These are phyloP conservation scores for Geotrichum bryndzae DNA, from an alignment of 1,139 yeast genomes.

Conservation along the genomic window DNA sequence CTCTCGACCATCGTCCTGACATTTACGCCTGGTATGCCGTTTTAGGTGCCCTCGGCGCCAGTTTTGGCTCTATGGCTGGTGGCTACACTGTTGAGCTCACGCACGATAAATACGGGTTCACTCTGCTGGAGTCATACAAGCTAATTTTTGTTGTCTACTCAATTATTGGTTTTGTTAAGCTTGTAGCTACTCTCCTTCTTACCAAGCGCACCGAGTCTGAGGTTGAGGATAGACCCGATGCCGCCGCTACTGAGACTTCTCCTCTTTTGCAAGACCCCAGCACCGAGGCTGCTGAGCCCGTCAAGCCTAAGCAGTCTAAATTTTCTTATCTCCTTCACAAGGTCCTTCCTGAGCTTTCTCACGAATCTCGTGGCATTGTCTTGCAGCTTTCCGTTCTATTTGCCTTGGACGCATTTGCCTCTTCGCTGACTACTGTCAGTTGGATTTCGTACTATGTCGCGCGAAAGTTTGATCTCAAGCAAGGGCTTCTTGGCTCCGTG, in stretches of 20 bases:
- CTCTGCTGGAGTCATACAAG: slow-evolving; percentile 46
- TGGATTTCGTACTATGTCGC: slow-evolving; percentile 79
- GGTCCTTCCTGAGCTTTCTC: slow-evolving; percentile 17
- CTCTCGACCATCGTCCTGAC: slow-evolving; percentile 60
- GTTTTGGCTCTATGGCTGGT: slow-evolving; percentile 62
- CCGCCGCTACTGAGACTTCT: slow-evolving; percentile 5
- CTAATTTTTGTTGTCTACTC: slow-evolving; percentile 55
- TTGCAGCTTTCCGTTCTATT: slow-evolving; percentile 49
- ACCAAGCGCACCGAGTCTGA: slow-evolving; percentile 58
- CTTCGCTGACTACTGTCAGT: slow-evolving; percentile 80
- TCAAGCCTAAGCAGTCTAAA: background rate
- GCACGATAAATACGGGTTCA: slow-evolving; percentile 22
- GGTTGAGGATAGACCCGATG: slow-evolving; percentile 12
- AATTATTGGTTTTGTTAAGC: slow-evolving; percentile 49
- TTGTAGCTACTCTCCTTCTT: slow-evolving; percentile 48
- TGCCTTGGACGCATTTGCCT: slow-evolving; percentile 71
- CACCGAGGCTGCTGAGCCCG: background rate
- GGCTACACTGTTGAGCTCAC: slow-evolving; percentile 53
- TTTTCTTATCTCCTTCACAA: slow-evolving; percentile 3
- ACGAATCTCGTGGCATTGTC: slow-evolving; percentile 22
- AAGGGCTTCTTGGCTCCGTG: slow-evolving; percentile 42
- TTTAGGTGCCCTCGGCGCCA: slow-evolving; percentile 67
- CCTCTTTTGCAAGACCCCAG: slow-evolving; percentile 8
- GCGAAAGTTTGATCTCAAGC: slow-evolving; percentile 30
- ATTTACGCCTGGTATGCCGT: slow-evolving; percentile 68